Conservation (phyloP, 208 protist species). For the Acanthamoeba quina region DNA sequence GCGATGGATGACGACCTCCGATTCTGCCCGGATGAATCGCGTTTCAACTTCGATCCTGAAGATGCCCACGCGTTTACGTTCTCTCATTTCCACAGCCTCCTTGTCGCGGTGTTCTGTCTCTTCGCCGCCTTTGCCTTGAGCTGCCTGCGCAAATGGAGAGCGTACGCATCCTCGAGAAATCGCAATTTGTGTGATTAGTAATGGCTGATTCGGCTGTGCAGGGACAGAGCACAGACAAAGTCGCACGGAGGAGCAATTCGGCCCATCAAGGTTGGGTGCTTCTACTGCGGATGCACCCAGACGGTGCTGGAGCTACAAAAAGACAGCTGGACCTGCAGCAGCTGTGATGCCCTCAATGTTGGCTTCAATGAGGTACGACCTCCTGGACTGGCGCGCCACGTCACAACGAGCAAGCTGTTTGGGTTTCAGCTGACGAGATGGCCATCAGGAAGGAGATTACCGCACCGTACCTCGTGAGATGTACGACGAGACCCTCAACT, state of each 20-base stretch:
- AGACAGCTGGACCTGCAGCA: neutral
- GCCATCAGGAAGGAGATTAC: slow-evolving; percentile 23
- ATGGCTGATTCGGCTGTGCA: too few relatives aligned
- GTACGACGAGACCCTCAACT: slow-evolving; percentile 35
- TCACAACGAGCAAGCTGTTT: neutral
- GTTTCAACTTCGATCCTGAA: neutral
- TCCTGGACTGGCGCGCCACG: neutral
- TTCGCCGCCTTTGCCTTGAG: too few relatives aligned
- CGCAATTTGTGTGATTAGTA: too few relatives aligned
- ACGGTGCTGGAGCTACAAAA: neutral
- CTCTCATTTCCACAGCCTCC: too few relatives aligned
- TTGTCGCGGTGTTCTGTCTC: too few relatives aligned
- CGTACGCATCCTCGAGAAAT: too few relatives aligned
- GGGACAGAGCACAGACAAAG: too few relatives aligned
- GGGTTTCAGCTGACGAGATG: neutral
- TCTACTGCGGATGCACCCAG: neutral
- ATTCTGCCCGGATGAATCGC: too few relatives aligned
- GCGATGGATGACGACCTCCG: too few relatives aligned
- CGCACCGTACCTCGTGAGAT: slow-evolving; percentile 34
- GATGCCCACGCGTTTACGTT: neutral
- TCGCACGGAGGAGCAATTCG: neutral
- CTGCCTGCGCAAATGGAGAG: too few relatives aligned
- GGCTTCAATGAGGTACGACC: slow-evolving; percentile 47
- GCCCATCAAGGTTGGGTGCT: neutral
- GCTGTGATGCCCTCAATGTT: neutral